A percentile compares a stretch with the other conserved stretches of the same genome.
phyloP scores from a whole-genome alignment of 2,329 filamentous ascomycete genomes.

The Xylaria sp. region DNA sequence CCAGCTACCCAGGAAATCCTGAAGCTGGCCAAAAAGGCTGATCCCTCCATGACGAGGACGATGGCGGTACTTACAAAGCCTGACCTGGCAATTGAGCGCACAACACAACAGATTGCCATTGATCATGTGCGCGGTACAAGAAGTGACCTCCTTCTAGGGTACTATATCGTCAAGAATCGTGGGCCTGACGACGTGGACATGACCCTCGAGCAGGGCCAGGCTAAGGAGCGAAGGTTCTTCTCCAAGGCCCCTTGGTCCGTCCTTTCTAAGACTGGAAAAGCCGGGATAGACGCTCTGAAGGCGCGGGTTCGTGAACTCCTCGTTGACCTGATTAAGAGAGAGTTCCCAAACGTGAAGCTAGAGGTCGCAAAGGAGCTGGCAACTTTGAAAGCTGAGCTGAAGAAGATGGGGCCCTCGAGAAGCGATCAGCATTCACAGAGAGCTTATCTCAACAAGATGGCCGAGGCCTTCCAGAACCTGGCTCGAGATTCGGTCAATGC shows the following conservation, averaged over 20 bases:
- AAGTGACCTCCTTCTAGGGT: conserved; percentile 48
- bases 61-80: conserved; percentile 50
- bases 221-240: conserved; percentile 45
- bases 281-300: conserved; percentile 43
- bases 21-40: conserved; percentile 40
- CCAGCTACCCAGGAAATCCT: conserved; percentile 44
- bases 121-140: conserved; percentile 47
- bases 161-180: conserved; percentile 53
- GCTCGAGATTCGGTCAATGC: conserved; percentile 31
- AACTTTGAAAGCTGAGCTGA: conserved; percentile 4
- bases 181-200: conserved; percentile 45
- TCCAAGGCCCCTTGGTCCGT: conserved; percentile 39
- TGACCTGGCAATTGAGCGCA: conserved; percentile 52
- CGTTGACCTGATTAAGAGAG: conserved; percentile 43
- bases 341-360: conserved; percentile 34
- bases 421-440: conserved; percentile 30
- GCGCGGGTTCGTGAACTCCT: conserved; percentile 42
- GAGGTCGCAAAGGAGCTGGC: conserved; percentile 28
- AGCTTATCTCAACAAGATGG: conserved; percentile 33
- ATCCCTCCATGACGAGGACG: conserved; percentile 34
- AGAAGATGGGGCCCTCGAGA: conserved; percentile 32
- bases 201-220: conserved; percentile 36
- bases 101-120: conserved; percentile 42
- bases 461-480: conserved; percentile 33
- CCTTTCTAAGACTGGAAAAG: conserved; percentile 27